These are phyloP conservation scores for Parathielavia hyrcaniae DNA, from an alignment of 495 filamentous ascomycete species.

Conservation along the genomic window DNA sequence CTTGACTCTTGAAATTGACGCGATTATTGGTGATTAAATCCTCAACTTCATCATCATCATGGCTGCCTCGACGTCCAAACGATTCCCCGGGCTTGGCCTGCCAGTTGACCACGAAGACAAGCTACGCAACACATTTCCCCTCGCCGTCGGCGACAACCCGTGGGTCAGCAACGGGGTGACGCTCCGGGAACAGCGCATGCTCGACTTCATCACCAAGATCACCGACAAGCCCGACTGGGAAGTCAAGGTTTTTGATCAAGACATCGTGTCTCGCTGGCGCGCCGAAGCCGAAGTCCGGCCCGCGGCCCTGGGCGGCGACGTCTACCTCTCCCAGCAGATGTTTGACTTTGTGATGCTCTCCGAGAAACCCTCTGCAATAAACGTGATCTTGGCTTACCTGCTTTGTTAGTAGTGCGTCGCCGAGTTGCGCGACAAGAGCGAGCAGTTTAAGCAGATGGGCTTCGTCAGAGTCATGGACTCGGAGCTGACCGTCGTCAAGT, in stretches of 20 bases:
- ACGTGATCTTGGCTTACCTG: not conserved
- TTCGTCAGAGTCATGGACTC: slow-evolving; percentile 29
- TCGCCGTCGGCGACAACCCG: slow-evolving; percentile 4
- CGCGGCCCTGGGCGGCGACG: slow-evolving; percentile 20
- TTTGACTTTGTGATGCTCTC: slow-evolving; percentile 40
- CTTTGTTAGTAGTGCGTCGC: slow-evolving; percentile 34
- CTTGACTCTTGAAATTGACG: no score
- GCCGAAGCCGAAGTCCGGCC: slow-evolving; percentile 17
- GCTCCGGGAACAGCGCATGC: slow-evolving; percentile 43
- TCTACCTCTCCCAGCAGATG: slow-evolving; percentile 43
- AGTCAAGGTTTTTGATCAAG: slow-evolving; percentile 49
- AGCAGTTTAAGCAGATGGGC: slow-evolving; percentile 28
- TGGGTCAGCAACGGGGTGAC: slow-evolving; percentile 22
- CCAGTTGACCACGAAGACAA: not conserved
- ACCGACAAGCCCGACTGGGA: slow-evolving; percentile 48
- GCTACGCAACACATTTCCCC: slow-evolving; percentile 4
- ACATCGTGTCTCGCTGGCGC: slow-evolving; percentile 33
- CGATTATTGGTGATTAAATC: not conserved
- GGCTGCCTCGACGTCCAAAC: slow-evolving; percentile 3
- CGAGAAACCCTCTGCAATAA: not conserved
- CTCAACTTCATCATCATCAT: not conserved
- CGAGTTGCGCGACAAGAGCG: slow-evolving; percentile 47
- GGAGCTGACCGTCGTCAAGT: slow-evolving; percentile 28
- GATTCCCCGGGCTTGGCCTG: slow-evolving; percentile 6
- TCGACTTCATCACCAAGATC: slow-evolving; percentile 30